Base-by-base conservation (phyloP, 768 basidiomycete genomes). In the Coprinopsis strossmayeri region DNA sequence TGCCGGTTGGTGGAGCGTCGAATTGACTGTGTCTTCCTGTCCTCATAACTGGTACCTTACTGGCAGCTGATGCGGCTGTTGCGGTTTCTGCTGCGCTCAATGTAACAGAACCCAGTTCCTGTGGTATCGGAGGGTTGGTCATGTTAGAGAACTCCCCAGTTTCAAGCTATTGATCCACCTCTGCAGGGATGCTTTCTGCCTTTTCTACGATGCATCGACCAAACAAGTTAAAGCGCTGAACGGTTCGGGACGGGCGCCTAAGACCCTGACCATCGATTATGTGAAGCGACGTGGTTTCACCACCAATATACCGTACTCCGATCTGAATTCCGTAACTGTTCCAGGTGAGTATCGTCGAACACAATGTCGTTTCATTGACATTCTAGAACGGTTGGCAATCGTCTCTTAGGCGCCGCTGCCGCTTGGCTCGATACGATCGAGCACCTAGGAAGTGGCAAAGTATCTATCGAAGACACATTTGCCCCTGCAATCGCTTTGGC, bases 351-450 rank as follows among this genome's bases (percentile, higher is more conserved):
- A 23, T n/a, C 27, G 13, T 42, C 15, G 12, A 2, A n/a, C n/a
- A 43, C 2, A 27, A 30, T 49, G 20, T 39, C 17, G 21, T 23
- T 10, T 12, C 7, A 23, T 11, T 3, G 11, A 11, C 21, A 18
- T 20, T 20, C 12, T 43, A 28, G 3, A 53, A 32, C 2, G 20
- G n/a, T n/a, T n/a, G n/a, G n/a, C n/a, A n/a, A n/a, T 23, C 24
- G 23, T 26, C 23, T 28, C 25, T 57, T 60, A 78, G 93, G 95
- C 44, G 87, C 89, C n/a, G 90, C 94, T 2, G 89, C 92, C 27
- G 92, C 92, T 13, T 98, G 95, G 94, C 72, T 89, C 15, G 96
- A 97, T 63, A 88, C 92, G 0, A 73, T 97, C 27, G 78, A 88
- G 51, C 69, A 71, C 32, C 81, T 96, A 46, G 95, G 95, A 15